Evolutionary conservation across 2,329 filamentous ascomycete genomes (phyloP).

Genomic region (Thelonectria blattea): DNA sequence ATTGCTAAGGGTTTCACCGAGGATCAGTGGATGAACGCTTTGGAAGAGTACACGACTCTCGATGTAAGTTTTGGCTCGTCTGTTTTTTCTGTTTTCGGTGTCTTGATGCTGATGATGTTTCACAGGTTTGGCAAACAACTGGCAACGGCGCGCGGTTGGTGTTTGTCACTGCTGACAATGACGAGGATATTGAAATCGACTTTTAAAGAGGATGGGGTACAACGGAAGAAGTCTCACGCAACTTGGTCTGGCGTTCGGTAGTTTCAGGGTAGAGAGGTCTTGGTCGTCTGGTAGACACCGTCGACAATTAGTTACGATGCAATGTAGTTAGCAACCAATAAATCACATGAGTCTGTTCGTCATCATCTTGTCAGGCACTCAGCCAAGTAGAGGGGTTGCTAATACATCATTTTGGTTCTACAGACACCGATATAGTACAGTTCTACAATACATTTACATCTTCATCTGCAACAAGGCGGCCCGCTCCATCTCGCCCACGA

Average conservation of each 20-base stretch:
- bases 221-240: slow-evolving; percentile 25
- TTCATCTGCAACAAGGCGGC: slow-evolving; percentile 58
- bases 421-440: slow-evolving; percentile 38
- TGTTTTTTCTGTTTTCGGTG: background rate
- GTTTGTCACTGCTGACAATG: slow-evolving; percentile 68
- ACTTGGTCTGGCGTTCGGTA: slow-evolving; percentile 40
- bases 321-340: slow-evolving; percentile 10
- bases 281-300: slow-evolving; percentile 24
- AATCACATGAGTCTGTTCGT: background rate
- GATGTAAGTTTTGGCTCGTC: slow-evolving; percentile 73
- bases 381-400: background rate
- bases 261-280: slow-evolving; percentile 32
- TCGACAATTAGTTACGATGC: slow-evolving; percentile 24
- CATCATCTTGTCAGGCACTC: background rate
- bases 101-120: slow-evolving; percentile 45
- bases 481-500: slow-evolving; percentile 86
- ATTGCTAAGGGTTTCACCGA: slow-evolving; percentile 96
- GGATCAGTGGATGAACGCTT: slow-evolving; percentile 84
- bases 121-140: slow-evolving; percentile 78
- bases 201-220: slow-evolving; percentile 31
- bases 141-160: slow-evolving; percentile 73
- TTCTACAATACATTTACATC: slow-evolving; percentile 45
- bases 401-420: slow-evolving; percentile 21
- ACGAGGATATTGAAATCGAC: slow-evolving; percentile 58
- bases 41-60: slow-evolving; percentile 87